Evolutionary conservation across 257 asterid genomes (phyloP), one percentile per base, ranked within the genome.

Genomic region (Echites panduratus): DNA sequence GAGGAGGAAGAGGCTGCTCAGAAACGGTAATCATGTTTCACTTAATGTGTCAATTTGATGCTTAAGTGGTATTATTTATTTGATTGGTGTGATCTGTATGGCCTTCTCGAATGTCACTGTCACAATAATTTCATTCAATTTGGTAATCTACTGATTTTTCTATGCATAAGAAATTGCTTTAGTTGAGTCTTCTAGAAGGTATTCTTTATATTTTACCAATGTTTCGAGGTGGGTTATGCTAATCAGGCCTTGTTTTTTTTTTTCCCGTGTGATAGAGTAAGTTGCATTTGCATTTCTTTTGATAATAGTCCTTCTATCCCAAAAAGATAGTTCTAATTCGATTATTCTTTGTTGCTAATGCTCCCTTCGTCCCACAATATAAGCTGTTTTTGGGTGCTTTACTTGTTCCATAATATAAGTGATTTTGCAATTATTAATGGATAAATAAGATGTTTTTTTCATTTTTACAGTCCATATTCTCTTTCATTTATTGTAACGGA

Each of bases 1-100:
- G 99, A 89, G 87, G 99, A 95, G 84, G 99, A 92, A 80, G 99
- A 95, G 79, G 97, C 95, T 71, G 92, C 87, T 75, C 87, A 89
- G 79, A 86, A 81, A 82, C 85, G 96, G 99, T 95, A 12, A 53
- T 63, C 2, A 70, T 62, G 35, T 48, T 76, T 43, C 62, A 26
- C 7, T 67, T 72, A 49, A 62, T 72, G 22, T 17, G 40, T 47
- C 68, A 54, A 56, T 27, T 63, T 22, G 70, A 74, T 73, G 12
- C 12, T 16, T 16, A 26, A 26, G 11, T 11, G 3, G 4, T 40
- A n/a, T 70, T 43, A 59, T 69, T 73, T 41, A 32, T 9, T 62
- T 27, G 66, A 59, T 19, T 58, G 40, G n/a, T 59, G 27, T 3
- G 10, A 3, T 0, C 1, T 2, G 38, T 3, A 32, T 32, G 38